Percentiles rank a stretch among this genome's conserved stretches.
Conservation (phyloP, 2,329 filamentous ascomycete species). For the Scleromitrula shiraiana region DNA sequence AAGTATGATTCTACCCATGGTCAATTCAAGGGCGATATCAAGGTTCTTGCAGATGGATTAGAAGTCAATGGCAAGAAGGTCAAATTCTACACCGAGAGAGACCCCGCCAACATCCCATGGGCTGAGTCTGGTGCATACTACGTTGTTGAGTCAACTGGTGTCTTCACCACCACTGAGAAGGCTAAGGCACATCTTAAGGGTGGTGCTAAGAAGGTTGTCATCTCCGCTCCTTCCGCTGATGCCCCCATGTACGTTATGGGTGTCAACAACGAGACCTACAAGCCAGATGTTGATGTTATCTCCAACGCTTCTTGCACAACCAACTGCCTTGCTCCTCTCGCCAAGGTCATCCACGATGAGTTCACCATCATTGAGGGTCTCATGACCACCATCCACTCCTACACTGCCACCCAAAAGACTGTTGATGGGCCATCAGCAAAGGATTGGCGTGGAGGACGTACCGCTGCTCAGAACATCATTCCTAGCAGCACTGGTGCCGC, state of each 20-base stretch:
- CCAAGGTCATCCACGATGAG: slow-evolving; percentile 99
- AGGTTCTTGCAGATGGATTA: slow-evolving; percentile 60
- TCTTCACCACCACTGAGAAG: slow-evolving; percentile 98
- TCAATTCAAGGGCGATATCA: slow-evolving; percentile 85
- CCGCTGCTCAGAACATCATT: slow-evolving; percentile 99
- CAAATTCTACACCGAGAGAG: slow-evolving; percentile 89
- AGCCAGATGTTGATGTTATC: slow-evolving; percentile 82
- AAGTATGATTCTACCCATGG: slow-evolving; percentile 99
- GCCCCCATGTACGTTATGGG: slow-evolving; percentile 99
- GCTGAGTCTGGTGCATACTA: slow-evolving; percentile 79
- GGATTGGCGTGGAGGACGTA: slow-evolving; percentile 99
- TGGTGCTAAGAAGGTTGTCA: slow-evolving; percentile 96
- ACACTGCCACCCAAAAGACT: slow-evolving; percentile 99
- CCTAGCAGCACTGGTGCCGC: slow-evolving; percentile 98
- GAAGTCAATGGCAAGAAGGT: slow-evolving; percentile 90
- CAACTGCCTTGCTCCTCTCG: slow-evolving; percentile 98
- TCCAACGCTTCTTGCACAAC: slow-evolving; percentile 99
- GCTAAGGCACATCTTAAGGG: slow-evolving; percentile 88
- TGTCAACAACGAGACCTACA: slow-evolving; percentile 94
- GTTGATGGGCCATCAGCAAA: slow-evolving; percentile 96
- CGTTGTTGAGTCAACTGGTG: slow-evolving; percentile 95
- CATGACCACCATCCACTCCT: slow-evolving; percentile 99
- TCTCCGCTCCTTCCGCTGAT: slow-evolving; percentile 87
- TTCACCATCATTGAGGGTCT: slow-evolving; percentile 96
- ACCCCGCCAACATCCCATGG: slow-evolving; percentile 89